Evolutionary conservation across 192 early-diverging fungal species (phyloP), one percentile per base, ranked within the genome.

Genomic region (Phycomyces nitens): DNA sequence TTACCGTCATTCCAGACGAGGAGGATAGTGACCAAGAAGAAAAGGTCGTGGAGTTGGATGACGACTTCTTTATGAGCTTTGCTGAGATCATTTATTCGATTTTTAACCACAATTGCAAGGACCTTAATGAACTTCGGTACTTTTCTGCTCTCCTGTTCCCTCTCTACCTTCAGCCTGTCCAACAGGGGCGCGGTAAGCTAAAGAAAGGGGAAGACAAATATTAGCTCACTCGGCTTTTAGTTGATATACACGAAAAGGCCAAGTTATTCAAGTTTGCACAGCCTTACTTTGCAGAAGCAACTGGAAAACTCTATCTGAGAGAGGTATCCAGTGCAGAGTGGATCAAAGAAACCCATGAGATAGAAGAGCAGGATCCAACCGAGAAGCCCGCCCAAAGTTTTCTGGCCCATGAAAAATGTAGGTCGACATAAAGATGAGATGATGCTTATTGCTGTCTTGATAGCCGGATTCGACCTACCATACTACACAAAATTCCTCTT

Each of bases 291-390:
- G 80, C 86, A 8, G 86, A 89, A 10, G 93, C 90, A 0, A 83
- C 87, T 10, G 88, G 96, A 56, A 89, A 89, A 21, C 74, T 98
- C 21, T 97, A 94, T 70, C 72, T 97, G 64, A 84, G 94, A n/a
- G 89, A 97, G 54, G 89, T 98, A 29, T 96, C 96, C 0, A 89
- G 86, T 44, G 77, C 79, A 4, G 94, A 98, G 60, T 97, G 92
- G 93, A 62, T 74, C 1, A 75, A 76, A 50, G 74, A 72, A 22
- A 72, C 78, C 9, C n/a, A 68, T 2, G 50, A 65, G 39, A 18
- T 69, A 39, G 65, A 64, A 22, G 10, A 44, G 14, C 42, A 52
- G 22, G 26, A 60, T 9, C 29, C 29, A 34, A 34, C 29, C 29
- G 29, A 34, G 3, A 34, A 34, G 7, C 44, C 44, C 44, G 3